These are phyloP conservation scores for Melampsora larici-populina DNA, from an alignment of 1,284 basidiomycete genomes.

Conservation along the genomic window DNA sequence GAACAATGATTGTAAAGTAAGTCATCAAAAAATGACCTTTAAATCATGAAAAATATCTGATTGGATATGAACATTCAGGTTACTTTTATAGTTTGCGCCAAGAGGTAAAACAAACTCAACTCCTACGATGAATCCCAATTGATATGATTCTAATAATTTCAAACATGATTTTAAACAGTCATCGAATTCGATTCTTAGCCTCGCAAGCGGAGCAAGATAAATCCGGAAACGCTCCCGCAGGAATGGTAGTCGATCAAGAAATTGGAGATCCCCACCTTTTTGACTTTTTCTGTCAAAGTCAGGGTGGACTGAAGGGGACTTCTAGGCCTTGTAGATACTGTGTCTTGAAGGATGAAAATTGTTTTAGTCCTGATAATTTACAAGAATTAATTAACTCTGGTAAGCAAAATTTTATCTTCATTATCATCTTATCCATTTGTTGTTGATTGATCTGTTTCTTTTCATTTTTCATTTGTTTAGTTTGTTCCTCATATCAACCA, in stretches of 20 bases:
- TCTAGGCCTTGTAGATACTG: slow-evolving; percentile 29
- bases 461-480: background rate
- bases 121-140: background rate
- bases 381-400: slow-evolving; percentile 22
- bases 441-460: background rate
- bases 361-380: slow-evolving; percentile 17
- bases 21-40: background rate
- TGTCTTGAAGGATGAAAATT: slow-evolving; percentile 25
- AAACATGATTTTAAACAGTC: slow-evolving; percentile 1
- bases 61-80: background rate
- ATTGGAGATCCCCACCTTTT: slow-evolving; percentile 31
- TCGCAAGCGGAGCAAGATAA: background rate
- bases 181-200: slow-evolving; percentile 20
- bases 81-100: slow-evolving; percentile 39
- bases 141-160: background rate
- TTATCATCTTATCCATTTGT: background rate
- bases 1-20: slow-evolving; percentile 27
- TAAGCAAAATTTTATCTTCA: background rate
- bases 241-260: slow-evolving; percentile 10
- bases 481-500: background rate
- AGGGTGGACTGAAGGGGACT: slow-evolving; percentile 33
- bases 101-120: slow-evolving; percentile 10
- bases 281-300: slow-evolving; percentile 35
- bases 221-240: slow-evolving; percentile 38
- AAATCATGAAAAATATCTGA: no score